A percentile compares a stretch with the other conserved stretches of the same genome.
Evolutionary conservation across 1,284 basidiomycete genomes (phyloP).

Genomic region (Cutaneotrichosporon daszewskae): DNA sequence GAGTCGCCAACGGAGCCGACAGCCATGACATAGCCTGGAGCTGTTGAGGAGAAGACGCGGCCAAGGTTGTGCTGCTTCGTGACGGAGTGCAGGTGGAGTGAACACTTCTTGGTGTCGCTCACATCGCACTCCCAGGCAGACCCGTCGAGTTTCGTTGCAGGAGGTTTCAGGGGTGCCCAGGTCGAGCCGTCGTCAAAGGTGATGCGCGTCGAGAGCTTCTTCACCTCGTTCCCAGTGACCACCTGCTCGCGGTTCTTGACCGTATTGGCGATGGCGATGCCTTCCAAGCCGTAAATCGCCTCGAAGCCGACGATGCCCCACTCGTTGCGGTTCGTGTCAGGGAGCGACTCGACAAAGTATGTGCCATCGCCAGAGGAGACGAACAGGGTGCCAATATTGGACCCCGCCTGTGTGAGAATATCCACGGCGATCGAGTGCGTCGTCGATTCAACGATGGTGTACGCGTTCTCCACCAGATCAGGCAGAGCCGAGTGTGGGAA

Average conservation of each 20-base stretch:
- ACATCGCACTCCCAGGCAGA: slow-evolving; percentile 60
- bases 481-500: slow-evolving; percentile 48
- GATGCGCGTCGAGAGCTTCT: slow-evolving; percentile 68
- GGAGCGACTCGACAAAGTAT: slow-evolving; percentile 85
- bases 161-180: slow-evolving; percentile 69
- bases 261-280: slow-evolving; percentile 83
- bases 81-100: slow-evolving; percentile 86
- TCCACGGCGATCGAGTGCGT: slow-evolving; percentile 90
- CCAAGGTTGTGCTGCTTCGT: slow-evolving; percentile 88
- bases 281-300: slow-evolving; percentile 83
- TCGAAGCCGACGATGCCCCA: slow-evolving; percentile 91
- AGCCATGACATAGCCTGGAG: slow-evolving; percentile 90
- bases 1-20: slow-evolving; percentile 78
- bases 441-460: slow-evolving; percentile 91
- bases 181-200: slow-evolving; percentile 88
- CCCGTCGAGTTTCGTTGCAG: slow-evolving; percentile 59
- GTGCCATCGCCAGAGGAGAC: slow-evolving; percentile 92
- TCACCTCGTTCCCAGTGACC: slow-evolving; percentile 58
- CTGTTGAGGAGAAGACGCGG: slow-evolving; percentile 85
- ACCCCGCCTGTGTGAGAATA: slow-evolving; percentile 69
- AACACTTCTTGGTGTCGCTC: slow-evolving; percentile 58
- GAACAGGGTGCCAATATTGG: slow-evolving; percentile 81
- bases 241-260: slow-evolving; percentile 78
- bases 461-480: slow-evolving; percentile 54
- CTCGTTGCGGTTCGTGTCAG: slow-evolving; percentile 83